These are phyloP conservation scores for Neurospora intermedia DNA, from an alignment of 495 filamentous ascomycete species.

Conservation along the genomic window DNA sequence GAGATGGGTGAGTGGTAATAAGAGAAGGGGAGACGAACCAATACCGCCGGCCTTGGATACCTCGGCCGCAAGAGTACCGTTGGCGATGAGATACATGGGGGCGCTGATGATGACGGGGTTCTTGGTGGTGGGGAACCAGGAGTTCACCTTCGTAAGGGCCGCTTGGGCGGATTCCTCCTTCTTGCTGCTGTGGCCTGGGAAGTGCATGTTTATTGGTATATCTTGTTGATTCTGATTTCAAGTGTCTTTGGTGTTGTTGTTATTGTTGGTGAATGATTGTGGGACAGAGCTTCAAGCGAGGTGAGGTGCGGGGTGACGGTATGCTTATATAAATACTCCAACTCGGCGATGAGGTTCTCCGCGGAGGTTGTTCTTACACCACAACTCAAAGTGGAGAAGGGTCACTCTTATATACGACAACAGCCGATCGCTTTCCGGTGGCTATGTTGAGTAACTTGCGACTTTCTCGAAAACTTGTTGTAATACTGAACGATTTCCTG, in stretches of 20 bases:
- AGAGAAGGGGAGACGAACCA: constrained; percentile 23
- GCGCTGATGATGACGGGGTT: constrained; percentile 54
- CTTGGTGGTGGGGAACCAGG: constrained; percentile 47
- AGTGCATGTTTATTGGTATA: neutral
- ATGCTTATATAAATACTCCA: neutral
- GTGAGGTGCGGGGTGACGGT: neutral
- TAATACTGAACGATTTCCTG: neutral
- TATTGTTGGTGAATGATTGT: neutral
- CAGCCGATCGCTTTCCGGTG: neutral
- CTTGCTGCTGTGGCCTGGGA: neutral
- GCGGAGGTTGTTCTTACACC: neutral
- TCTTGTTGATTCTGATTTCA: neutral
- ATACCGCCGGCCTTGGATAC: constrained; percentile 60
- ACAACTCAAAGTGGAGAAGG: neutral
- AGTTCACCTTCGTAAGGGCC: constrained; percentile 6
- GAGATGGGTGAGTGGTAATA: neutral
- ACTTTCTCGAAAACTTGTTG: neutral
- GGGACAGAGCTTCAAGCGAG: neutral
- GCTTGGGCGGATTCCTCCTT: neutral
- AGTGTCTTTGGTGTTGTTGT: neutral
- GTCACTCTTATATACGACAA: neutral
- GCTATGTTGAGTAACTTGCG: neutral
- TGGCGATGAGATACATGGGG: constrained; percentile 61
- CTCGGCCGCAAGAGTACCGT: constrained; percentile 50
- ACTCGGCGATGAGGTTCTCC: neutral